Percentiles rank a stretch among this genome's conserved stretches.
phyloP scores from a whole-genome alignment of 202 grass and related monocot genomes.

The Setaria viridis region DNA sequence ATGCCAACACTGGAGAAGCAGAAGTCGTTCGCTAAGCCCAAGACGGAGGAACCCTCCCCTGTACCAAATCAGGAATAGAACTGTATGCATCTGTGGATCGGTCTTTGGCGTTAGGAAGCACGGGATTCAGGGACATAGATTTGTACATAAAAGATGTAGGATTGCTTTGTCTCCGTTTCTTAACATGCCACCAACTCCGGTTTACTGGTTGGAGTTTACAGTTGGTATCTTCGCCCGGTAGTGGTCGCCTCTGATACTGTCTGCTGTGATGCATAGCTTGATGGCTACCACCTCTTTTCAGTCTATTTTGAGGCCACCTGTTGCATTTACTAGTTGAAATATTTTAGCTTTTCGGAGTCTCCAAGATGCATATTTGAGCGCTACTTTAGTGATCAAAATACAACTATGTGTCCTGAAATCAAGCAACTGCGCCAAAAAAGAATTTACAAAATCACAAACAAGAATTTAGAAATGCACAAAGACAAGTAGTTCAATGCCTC shows the following conservation, averaged over 20 bases:
- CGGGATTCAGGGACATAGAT: background rate
- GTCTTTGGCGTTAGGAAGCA: background rate
- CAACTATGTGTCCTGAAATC: too few relatives aligned
- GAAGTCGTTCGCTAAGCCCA: slow-evolving; percentile 58
- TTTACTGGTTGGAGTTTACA: background rate
- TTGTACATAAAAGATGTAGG: slow-evolving; percentile 26
- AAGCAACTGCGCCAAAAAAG: too few relatives aligned
- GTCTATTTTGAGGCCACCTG: too few relatives aligned
- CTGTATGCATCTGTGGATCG: background rate
- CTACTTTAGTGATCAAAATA: too few relatives aligned
- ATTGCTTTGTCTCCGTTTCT: background rate
- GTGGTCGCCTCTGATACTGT: background rate
- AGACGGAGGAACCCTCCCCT: slow-evolving; percentile 49
- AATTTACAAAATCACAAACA: too few relatives aligned
- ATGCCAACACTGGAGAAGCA: slow-evolving; percentile 72
- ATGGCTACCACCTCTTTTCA: too few relatives aligned
- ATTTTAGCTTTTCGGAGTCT: too few relatives aligned
- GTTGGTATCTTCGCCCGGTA: background rate
- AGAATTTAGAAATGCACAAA: too few relatives aligned
- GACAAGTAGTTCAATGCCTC: too few relatives aligned
- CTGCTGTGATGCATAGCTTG: background rate
- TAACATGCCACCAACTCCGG: background rate
- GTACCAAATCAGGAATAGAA: slow-evolving; percentile 38
- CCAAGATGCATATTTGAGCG: too few relatives aligned
- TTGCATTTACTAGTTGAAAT: too few relatives aligned